Evolutionary conservation across 108 stramenopile species (phyloP).

Genomic region (Poteriospumella lacustris): DNA sequence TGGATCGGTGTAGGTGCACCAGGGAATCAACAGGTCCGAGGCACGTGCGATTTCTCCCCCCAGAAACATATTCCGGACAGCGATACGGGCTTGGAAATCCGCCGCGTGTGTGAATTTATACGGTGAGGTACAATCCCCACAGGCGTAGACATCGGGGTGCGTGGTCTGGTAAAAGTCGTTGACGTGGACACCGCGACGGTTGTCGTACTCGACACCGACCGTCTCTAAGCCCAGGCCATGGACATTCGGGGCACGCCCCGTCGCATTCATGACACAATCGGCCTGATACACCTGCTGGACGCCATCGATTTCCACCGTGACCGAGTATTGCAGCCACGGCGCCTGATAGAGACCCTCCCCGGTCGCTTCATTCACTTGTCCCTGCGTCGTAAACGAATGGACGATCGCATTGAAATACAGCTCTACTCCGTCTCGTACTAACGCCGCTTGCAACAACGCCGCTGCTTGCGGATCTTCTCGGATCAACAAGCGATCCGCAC

Average conservation of each 20-base stretch:
- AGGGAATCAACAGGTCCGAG: constrained; percentile 77
- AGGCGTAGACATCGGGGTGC: constrained; percentile 77
- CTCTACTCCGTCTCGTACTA: constrained; percentile 35
- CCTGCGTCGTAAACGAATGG: too few relatives aligned
- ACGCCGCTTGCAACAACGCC: constrained; percentile 19
- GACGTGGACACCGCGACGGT: constrained; percentile 67
- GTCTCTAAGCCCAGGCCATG: constrained; percentile 75
- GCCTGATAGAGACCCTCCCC: too few relatives aligned
- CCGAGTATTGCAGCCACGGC: too few relatives aligned
- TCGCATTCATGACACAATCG: constrained; percentile 76
- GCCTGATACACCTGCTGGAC: constrained; percentile 54
- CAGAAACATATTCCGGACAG: constrained; percentile 81
- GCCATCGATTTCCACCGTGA: constrained; percentile 2
- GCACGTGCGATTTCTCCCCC: constrained; percentile 51
- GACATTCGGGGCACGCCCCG: constrained; percentile 81
- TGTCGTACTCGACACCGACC: constrained; percentile 70
- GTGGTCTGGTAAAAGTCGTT: constrained; percentile 71
- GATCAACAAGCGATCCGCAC: constrained; percentile 60
- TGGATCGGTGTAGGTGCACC: constrained; percentile 86
- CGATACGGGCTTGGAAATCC: constrained; percentile 87
- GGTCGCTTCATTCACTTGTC: too few relatives aligned
- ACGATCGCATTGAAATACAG: neutral
- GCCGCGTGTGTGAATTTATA: constrained; percentile 83
- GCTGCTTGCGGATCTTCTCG: constrained; percentile 72
- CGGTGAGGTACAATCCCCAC: constrained; percentile 79